Conservation (phyloP, 2,329 filamentous ascomycete genomes). For the Ambrosiella beaveri region DNA sequence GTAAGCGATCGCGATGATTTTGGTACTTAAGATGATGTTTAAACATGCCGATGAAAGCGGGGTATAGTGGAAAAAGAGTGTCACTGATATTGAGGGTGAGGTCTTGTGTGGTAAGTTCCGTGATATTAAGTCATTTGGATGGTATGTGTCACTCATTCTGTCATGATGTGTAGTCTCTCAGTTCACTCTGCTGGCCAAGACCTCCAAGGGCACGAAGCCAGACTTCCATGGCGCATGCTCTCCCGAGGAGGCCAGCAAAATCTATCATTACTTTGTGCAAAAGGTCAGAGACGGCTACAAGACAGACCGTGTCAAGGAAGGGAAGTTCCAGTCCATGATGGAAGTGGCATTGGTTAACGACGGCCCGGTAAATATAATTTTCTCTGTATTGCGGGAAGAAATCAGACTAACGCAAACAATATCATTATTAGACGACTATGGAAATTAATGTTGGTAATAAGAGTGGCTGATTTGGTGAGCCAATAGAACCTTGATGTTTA, state of each 20-base stretch:
- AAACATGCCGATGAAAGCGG: constrained; percentile 64
- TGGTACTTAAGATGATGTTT: not conserved
- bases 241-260: constrained; percentile 56
- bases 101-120: constrained; percentile 66
- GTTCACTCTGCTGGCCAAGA: constrained; percentile 81
- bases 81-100: constrained; percentile 77
- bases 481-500: too few relatives aligned
- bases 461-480: not conserved
- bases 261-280: constrained; percentile 72
- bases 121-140: not conserved
- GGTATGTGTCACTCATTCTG: not conserved
- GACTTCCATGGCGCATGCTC: constrained; percentile 81
- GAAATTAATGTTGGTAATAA: constrained; percentile 14
- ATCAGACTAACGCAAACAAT: not conserved
- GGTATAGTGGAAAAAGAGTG: constrained; percentile 75
- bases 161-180: constrained; percentile 59
- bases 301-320: constrained; percentile 68
- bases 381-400: not conserved
- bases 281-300: constrained; percentile 58
- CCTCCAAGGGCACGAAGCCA: constrained; percentile 92
- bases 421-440: constrained; percentile 14
- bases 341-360: constrained; percentile 87
- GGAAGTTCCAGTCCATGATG: constrained; percentile 99
- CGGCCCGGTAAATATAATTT: constrained; percentile 35
- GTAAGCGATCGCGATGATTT: constrained; percentile 24